Conservation (phyloP, 768 basidiomycete genomes). For the Tremella fuciformis region DNA sequence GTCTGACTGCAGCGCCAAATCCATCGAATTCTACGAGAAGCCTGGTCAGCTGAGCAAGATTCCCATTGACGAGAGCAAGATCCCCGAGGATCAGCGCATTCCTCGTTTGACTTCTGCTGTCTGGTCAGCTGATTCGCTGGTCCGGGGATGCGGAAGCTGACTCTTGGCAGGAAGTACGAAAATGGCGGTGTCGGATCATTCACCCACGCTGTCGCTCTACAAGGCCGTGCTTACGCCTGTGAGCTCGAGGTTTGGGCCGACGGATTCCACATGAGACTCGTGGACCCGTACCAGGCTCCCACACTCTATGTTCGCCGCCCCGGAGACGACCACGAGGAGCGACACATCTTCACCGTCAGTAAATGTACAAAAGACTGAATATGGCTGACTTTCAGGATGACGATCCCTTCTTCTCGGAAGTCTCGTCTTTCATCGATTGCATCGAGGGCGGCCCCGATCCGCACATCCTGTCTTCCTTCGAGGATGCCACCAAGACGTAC, state of each 20-base stretch:
- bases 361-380: neutral
- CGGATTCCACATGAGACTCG: slow-evolving; percentile 64
- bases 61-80: slow-evolving; percentile 75
- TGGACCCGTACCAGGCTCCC: slow-evolving; percentile 89
- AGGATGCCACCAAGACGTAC: slow-evolving; percentile 82
- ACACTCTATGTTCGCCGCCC: slow-evolving; percentile 69
- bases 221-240: slow-evolving; percentile 89
- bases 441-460: slow-evolving; percentile 81
- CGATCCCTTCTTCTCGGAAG: slow-evolving; percentile 69
- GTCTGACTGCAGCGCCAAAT: slow-evolving; percentile 60
- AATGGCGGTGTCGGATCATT: slow-evolving; percentile 90
- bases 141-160: slow-evolving; percentile 3
- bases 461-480: slow-evolving; percentile 77
- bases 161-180: slow-evolving; percentile 68
- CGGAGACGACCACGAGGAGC: slow-evolving; percentile 54
- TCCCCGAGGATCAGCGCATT: slow-evolving; percentile 82
- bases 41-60: slow-evolving; percentile 81
- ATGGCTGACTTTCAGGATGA: slow-evolving; percentile 21
- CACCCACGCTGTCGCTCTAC: slow-evolving; percentile 83
- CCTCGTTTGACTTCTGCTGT: slow-evolving; percentile 89
- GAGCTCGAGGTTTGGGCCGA: slow-evolving; percentile 93
- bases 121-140: slow-evolving; percentile 57
- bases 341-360: slow-evolving; percentile 23
- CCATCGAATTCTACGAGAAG: slow-evolving; percentile 86
- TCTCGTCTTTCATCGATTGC: slow-evolving; percentile 81